A percentile compares a stretch with the other conserved stretches of the same genome.
Evolutionary conservation across 805 yeast genomes (phyloP).

Genomic region (Candida orba): DNA sequence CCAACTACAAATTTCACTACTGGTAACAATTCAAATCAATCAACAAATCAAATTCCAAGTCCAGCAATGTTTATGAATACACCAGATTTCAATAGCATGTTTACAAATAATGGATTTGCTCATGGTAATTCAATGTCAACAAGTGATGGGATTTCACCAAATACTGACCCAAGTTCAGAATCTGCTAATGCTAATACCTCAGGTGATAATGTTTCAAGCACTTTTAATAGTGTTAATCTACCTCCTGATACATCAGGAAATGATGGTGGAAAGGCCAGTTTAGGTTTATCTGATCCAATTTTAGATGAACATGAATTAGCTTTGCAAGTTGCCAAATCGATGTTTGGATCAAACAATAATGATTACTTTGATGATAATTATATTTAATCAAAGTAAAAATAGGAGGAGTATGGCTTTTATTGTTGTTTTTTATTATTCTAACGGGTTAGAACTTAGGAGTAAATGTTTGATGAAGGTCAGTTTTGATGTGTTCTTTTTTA

Average conservation of each 20-base stretch:
- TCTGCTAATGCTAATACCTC: neutral
- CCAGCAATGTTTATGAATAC: neutral
- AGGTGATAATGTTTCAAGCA: too few species aligned
- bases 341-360: constrained; percentile 17
- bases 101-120: neutral
- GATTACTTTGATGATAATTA: neutral
- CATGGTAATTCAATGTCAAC: constrained; percentile 4
- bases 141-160: constrained; percentile 3
- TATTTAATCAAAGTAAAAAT: neutral
- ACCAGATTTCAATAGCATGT: neutral
- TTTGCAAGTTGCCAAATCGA: constrained; percentile 21
- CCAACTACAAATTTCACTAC: neutral
- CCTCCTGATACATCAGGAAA: neutral
- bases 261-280: too few species aligned
- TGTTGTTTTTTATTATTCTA: too few species aligned
- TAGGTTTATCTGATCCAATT: neutral
- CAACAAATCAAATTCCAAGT: neutral
- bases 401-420: too few species aligned
- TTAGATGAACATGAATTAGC: constrained; percentile 19
- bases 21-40: neutral
- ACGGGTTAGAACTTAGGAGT: too few species aligned
- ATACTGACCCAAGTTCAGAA: constrained; percentile 2
- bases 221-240: neutral
- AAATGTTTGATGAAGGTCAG: too few species aligned
- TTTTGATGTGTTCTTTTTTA: too few species aligned